These are phyloP conservation scores for Diospyros lotus DNA, from an alignment of 148 eudicot species.

Conservation along the genomic window DNA sequence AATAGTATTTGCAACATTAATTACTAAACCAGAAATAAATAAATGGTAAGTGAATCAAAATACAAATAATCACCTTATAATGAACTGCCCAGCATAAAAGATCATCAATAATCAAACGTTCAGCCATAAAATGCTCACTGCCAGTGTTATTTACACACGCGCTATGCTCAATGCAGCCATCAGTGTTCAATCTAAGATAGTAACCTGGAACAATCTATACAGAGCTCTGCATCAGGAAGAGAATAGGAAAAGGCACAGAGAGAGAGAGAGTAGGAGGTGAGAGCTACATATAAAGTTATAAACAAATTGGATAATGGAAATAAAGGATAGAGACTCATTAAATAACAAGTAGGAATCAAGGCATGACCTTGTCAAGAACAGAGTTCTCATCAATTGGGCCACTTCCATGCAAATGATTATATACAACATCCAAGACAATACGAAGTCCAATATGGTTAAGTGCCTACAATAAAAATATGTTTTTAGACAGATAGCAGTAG, in stretches of 20 bases:
- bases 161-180: slow-evolving; percentile 74
- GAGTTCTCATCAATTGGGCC: slow-evolving; percentile 73
- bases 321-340: background rate
- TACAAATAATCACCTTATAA: slow-evolving; percentile 55
- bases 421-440: slow-evolving; percentile 93
- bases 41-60: background rate
- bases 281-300: background rate
- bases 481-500: too few relatives aligned
- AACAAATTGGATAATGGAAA: background rate
- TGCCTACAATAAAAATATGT: slow-evolving; percentile 48
- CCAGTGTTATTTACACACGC: slow-evolving; percentile 87
- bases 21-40: background rate
- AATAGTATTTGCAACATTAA: background rate
- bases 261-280: background rate
- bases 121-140: slow-evolving; percentile 98
- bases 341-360: background rate
- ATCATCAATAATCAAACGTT: slow-evolving; percentile 87
- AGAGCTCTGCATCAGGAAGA: slow-evolving; percentile 10
- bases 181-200: slow-evolving; percentile 69
- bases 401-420: slow-evolving; percentile 84
- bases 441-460: slow-evolving; percentile 78
- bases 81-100: slow-evolving; percentile 77
- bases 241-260: background rate
- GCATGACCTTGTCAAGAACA: slow-evolving; percentile 89
- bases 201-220: slow-evolving; percentile 94